Evolutionary conservation across 2,329 filamentous ascomycete species (phyloP), one percentile per base, ranked within the genome.

Genomic region (Hypoxylon sp.): DNA sequence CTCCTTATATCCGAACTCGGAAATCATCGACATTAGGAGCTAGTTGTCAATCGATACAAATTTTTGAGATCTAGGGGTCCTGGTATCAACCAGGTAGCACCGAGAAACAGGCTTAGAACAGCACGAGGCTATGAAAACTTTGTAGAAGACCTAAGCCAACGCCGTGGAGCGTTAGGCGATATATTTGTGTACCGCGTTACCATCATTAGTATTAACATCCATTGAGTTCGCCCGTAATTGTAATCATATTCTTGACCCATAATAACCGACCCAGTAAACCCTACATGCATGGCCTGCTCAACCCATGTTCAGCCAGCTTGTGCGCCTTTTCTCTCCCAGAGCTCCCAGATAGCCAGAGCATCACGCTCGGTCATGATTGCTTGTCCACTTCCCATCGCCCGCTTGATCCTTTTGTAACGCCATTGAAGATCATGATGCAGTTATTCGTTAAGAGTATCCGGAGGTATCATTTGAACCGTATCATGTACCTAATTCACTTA

Each of bases 161-260:
- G 54, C 59, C 20, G 42, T 35, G 62, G 35, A 59, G 64, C 61
- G 62, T 68, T 61, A 59, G 57, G 66, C 72, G 67, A 53, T 75
- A 64, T 67, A 74, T 68, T 75, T 64, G 54, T 70, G 64, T 72
- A 17, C 62, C 69, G 53, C 69, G 61, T 62, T 65, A 54, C 40
- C 66, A 68, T 72, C 72, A 71, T 69, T 62, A 69, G 62, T 58
- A 73, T 73, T 72, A 74, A 53, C 59, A 64, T 62, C 66, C 53
- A 40, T 68, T 31, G 27, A 53, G 30, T 61, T 65, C 49, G 63
- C 57, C 67, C 68, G 58, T 67, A 57, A 48, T 55, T 53, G 51
- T 64, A 64, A 27, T 61, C 61, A 58, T 69, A 50, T 68, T 57
- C 49, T 56, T 37, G 42, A 50, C 66, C 66, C 63, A 63, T 63